phyloP scores from a whole-genome alignment of 345 rosid species.

The Crucihimalaya himalaica region DNA sequence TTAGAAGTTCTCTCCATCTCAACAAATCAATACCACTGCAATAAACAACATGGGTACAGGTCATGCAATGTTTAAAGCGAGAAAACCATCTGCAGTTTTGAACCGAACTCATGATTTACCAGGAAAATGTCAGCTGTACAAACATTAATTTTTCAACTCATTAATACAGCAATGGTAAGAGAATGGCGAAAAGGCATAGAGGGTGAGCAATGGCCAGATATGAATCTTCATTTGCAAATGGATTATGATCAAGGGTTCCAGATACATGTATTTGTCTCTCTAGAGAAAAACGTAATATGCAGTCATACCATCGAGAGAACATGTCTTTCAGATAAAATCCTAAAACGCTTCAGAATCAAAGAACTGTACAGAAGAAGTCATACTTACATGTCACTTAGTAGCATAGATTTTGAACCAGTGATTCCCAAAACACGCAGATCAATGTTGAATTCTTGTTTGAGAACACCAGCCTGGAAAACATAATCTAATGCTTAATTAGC shows the following conservation, averaged over 20 bases:
- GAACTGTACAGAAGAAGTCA: constrained; percentile 18
- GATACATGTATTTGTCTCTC: not conserved
- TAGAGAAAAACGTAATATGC: not conserved
- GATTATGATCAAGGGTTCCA: not conserved
- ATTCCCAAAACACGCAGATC: constrained; percentile 98
- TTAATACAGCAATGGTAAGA: not conserved
- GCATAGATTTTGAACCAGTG: constrained; percentile 76
- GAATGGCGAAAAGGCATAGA: not conserved
- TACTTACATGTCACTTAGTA: constrained; percentile 85
- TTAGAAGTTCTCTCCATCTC: constrained; percentile 76
- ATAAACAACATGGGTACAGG: constrained; percentile 21
- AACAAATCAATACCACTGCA: constrained; percentile 82
- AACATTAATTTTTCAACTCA: not conserved
- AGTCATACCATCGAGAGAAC: not conserved
- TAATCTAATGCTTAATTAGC: constrained; percentile 10
- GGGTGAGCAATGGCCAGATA: not conserved
- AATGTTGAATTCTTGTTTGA: constrained; percentile 96
- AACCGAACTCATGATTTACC: not conserved
- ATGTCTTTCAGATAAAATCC: constrained; percentile 6
- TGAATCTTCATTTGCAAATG: not conserved
- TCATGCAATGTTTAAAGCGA: constrained; percentile 15
- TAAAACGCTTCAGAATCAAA: not conserved
- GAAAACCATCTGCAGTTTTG: not conserved
- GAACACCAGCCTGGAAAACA: constrained; percentile 73
- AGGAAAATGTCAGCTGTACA: not conserved